Percentiles rank a stretch among this genome's conserved stretches.
These are phyloP conservation scores for Aphanoascus verrucosus DNA, from an alignment of 2,329 filamentous ascomycete species.

Conservation along the genomic window DNA sequence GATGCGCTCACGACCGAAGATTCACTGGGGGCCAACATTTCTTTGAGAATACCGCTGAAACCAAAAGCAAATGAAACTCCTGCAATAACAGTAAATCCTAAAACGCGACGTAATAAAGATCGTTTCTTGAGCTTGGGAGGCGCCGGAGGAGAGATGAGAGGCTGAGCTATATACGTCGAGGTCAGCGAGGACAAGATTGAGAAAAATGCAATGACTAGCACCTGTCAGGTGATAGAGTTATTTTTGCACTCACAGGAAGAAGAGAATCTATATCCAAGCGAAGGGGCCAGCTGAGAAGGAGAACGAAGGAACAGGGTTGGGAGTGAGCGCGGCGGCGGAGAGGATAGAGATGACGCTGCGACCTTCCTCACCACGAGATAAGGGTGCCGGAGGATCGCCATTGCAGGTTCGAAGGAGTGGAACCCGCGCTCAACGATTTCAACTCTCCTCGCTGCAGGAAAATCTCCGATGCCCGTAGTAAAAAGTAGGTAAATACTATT, in stretches of 20 bases:
- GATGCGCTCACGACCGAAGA: constrained; percentile 62
- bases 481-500: neutral
- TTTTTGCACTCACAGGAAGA: constrained; percentile 8
- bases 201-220: neutral
- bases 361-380: neutral
- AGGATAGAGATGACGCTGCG: neutral
- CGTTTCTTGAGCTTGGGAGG: constrained; percentile 17
- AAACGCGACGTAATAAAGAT: constrained; percentile 26
- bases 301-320: no score
- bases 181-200: neutral
- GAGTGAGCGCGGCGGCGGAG: neutral
- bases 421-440: neutral
- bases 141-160: neutral
- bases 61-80: constrained; percentile 27
- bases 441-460: neutral
- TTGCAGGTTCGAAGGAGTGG: neutral
- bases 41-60: constrained; percentile 25
- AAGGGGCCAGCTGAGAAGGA: neutral
- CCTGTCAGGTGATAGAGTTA: neutral
- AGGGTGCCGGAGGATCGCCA: neutral
- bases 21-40: constrained; percentile 50
- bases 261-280: neutral
- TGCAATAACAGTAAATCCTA: constrained; percentile 30
- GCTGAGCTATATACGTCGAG: constrained; percentile 4
- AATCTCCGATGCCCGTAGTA: neutral